A percentile compares a stretch with the other conserved stretches of the same genome.
Conservation (phyloP, 352 stramenopile genomes). For the Globisporangium abappressorium region DNA sequence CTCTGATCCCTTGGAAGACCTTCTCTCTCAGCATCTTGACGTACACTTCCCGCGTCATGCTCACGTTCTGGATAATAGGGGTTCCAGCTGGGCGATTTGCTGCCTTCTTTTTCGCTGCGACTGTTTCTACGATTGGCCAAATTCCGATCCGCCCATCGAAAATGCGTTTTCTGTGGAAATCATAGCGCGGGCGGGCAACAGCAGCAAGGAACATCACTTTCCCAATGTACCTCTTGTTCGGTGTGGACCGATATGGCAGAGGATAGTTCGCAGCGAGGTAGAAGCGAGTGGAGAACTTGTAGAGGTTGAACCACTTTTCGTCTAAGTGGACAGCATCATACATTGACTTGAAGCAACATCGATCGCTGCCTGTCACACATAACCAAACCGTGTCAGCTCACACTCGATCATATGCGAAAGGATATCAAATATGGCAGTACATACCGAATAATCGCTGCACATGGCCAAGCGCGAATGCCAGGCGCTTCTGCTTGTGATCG, state of each 20-base stretch:
- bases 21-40: neutral
- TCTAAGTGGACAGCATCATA: neutral
- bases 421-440: neutral
- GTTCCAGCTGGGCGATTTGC: neutral
- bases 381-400: too few species aligned
- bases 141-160: neutral
- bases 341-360: neutral
- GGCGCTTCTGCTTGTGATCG: neutral
- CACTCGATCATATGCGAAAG: neutral
- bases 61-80: neutral
- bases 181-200: neutral
- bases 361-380: neutral
- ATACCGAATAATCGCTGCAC: neutral
- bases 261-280: neutral
- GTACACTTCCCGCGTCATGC: neutral
- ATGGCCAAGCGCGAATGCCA: neutral
- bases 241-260: neutral
- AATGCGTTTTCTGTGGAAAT: neutral
- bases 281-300: neutral
- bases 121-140: neutral
- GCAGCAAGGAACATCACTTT: conserved; percentile 11
- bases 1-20: neutral
- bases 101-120: neutral
- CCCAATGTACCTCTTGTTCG: conserved; percentile 2
- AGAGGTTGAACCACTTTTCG: conserved; percentile 2